Evolutionary conservation across 116 monocot species (phyloP).

Genomic region (Cymodocea nodosa): DNA sequence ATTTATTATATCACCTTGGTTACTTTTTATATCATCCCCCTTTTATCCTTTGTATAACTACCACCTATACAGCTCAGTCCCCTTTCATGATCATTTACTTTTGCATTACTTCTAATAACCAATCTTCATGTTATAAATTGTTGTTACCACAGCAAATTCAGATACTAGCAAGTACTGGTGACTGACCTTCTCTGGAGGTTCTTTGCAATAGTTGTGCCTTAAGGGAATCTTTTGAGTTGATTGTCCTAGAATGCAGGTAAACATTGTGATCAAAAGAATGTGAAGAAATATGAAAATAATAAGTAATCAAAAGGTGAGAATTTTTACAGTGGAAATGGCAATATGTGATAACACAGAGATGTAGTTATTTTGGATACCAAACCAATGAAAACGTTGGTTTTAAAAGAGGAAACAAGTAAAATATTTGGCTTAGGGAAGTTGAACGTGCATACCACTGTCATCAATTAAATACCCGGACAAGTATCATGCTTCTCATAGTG

Average conservation of each 20-base stretch:
- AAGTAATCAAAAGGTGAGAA: neutral
- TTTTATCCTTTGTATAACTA: neutral
- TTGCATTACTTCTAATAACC: neutral
- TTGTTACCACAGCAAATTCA: neutral
- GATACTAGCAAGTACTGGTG: neutral
- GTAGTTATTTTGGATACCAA: too few species aligned
- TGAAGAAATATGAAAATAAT: neutral
- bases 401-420: too few species aligned
- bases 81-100: neutral
- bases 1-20: too few species aligned
- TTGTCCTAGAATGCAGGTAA: conserved; percentile 4
- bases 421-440: too few species aligned
- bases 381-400: too few species aligned
- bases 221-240: conserved; percentile 5
- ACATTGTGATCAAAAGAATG: neutral
- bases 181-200: conserved; percentile 2
- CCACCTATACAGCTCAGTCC: neutral
- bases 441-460: too few species aligned
- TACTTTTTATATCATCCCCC: too few species aligned
- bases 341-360: too few species aligned
- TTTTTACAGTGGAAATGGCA: neutral
- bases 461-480: too few species aligned
- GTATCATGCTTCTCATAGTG: too few species aligned
- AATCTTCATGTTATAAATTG: neutral
- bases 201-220: conserved; percentile 6